These are phyloP conservation scores for Geotrichum bryndzae DNA, from an alignment of 1,139 yeast genomes.

Conservation along the genomic window DNA sequence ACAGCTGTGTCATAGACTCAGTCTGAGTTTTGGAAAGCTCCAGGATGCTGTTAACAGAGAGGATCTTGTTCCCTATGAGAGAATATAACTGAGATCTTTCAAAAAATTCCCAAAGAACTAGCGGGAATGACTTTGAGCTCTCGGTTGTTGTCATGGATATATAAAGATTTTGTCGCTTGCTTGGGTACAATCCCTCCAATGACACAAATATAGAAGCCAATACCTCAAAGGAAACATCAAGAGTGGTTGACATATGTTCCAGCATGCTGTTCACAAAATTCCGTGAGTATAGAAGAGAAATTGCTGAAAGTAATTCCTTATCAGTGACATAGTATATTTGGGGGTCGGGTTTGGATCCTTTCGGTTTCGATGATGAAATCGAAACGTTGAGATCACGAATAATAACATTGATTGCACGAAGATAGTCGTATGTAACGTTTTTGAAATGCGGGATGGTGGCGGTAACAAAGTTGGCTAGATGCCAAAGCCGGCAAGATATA, in stretches of 20 bases:
- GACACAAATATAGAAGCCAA: constrained; percentile 24
- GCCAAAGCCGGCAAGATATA: constrained; percentile 4
- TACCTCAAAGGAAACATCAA: constrained; percentile 8
- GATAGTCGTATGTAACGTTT: neutral
- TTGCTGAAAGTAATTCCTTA: neutral
- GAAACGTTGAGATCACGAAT: neutral
- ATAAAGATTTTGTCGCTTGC: constrained; percentile 25
- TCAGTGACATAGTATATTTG: neutral
- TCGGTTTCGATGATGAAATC: neutral
- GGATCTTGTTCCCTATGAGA: constrained; percentile 5
- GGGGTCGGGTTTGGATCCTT: neutral
- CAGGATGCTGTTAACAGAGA: constrained; percentile 9
- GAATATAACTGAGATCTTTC: constrained; percentile 18
- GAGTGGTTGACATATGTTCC: neutral
- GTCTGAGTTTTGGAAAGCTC: constrained; percentile 1
- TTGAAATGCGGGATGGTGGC: neutral
- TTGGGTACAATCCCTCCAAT: constrained; percentile 26
- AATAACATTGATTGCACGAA: neutral
- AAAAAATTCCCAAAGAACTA: constrained; percentile 25
- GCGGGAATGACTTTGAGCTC: constrained; percentile 17
- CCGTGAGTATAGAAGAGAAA: constrained; percentile 3
- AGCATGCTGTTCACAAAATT: constrained; percentile 6
- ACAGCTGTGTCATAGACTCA: constrained; percentile 24
- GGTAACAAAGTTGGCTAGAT: constrained; percentile 7
- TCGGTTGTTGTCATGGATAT: constrained; percentile 22